Percentiles rank a stretch among this genome's conserved stretches.
These are phyloP conservation scores for Odontarrhena argentea DNA, from an alignment of 345 rosid species.

Conservation along the genomic window DNA sequence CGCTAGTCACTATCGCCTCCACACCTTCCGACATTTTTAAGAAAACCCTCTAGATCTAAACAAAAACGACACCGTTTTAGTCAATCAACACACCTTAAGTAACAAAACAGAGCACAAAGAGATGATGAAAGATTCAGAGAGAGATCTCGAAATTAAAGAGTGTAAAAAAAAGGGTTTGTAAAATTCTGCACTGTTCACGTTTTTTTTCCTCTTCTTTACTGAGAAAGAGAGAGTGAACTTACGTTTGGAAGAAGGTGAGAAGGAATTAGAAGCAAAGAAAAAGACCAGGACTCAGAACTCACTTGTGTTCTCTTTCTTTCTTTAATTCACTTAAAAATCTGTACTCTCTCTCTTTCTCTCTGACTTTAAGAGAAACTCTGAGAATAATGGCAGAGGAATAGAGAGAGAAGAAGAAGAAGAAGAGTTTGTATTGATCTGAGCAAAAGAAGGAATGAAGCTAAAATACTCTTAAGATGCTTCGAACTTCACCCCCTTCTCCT, in stretches of 20 bases:
- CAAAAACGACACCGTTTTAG: constrained; percentile 11
- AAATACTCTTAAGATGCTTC: constrained; percentile 39
- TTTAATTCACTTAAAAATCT: constrained; percentile 1
- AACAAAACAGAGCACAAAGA: constrained; percentile 13
- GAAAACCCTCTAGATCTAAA: constrained; percentile 42
- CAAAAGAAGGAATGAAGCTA: constrained; percentile 43
- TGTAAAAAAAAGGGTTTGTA: constrained; percentile 5
- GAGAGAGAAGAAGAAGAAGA: constrained; percentile 15
- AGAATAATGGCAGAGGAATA: constrained; percentile 35
- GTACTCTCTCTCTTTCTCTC: constrained; percentile 2
- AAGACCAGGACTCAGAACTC: constrained; percentile 16
- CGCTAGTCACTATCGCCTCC: constrained; percentile 76
- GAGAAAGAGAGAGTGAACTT: constrained; percentile 22
- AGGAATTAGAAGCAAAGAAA: constrained; percentile 37
- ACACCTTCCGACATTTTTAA: constrained; percentile 83
- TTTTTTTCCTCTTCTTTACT: constrained; percentile 9
- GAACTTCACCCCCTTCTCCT: constrained; percentile 39
- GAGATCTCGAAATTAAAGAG: constrained; percentile 1
- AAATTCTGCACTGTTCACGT: constrained; percentile 22
- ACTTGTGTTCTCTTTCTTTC: constrained; percentile 17
- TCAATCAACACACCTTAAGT: background rate
- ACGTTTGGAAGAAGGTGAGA: constrained; percentile 38
- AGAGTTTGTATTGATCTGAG: constrained; percentile 32
- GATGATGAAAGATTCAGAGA: constrained; percentile 28
- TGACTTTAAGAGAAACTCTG: constrained; percentile 24